Evolutionary conservation across 2,329 filamentous ascomycete species (phyloP).

Genomic region (Aureobasidium sp.): DNA sequence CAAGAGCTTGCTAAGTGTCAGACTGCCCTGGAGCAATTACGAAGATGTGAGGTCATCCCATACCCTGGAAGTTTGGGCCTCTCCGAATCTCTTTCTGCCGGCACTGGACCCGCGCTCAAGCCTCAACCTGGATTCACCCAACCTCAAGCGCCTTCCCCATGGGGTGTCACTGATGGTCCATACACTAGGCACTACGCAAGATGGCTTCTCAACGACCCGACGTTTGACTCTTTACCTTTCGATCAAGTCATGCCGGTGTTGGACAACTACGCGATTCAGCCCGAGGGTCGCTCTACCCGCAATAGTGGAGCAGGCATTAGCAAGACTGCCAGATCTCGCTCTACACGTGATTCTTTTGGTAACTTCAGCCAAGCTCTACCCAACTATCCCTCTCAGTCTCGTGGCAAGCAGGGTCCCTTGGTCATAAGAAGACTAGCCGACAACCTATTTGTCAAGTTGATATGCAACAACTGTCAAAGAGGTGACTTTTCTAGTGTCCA

Average conservation of each 20-base stretch:
- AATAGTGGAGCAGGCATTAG: slow-evolving; percentile 59
- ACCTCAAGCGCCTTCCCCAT: slow-evolving; percentile 75
- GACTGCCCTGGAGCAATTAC: slow-evolving; percentile 83
- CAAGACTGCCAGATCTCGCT: slow-evolving; percentile 45
- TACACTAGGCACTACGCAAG: slow-evolving; percentile 91
- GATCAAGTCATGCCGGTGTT: slow-evolving; percentile 19
- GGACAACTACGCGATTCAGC: slow-evolving; percentile 19
- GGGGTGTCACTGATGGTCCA: slow-evolving; percentile 84
- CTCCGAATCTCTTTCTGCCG: slow-evolving; percentile 63
- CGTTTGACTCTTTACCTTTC: slow-evolving; percentile 58
- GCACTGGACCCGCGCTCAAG: slow-evolving; percentile 64
- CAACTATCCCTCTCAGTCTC: slow-evolving; percentile 63
- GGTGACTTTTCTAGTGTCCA: slow-evolving; percentile 94
- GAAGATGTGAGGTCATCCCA: slow-evolving; percentile 85
- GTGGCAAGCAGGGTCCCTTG: slow-evolving; percentile 65
- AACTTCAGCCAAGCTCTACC: slow-evolving; percentile 46
- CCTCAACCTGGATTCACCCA: slow-evolving; percentile 55
- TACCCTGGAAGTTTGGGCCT: slow-evolving; percentile 68
- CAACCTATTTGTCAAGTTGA: slow-evolving; percentile 78
- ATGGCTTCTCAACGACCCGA: slow-evolving; percentile 85
- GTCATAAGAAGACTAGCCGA: slow-evolving; percentile 76
- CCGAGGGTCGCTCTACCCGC: slow-evolving; percentile 71
- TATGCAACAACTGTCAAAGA: slow-evolving; percentile 78
- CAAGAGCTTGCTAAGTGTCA: slow-evolving; percentile 96
- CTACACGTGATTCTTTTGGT: slow-evolving; percentile 52